These are phyloP conservation scores for Lagenaria siceraria DNA, from an alignment of 306 rosid genomes.

Conservation along the genomic window DNA sequence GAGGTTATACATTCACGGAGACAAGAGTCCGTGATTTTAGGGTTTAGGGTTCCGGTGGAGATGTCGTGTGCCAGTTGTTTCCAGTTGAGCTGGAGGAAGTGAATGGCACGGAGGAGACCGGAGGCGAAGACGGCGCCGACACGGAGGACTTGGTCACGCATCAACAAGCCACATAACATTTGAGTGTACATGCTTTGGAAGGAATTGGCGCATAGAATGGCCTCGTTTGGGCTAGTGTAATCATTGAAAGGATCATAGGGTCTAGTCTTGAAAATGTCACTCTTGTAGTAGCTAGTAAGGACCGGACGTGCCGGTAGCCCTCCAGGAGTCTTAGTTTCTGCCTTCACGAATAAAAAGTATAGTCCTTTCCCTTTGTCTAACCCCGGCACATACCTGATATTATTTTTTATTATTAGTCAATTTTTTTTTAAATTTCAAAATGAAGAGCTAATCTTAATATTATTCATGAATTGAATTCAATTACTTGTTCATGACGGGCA, in stretches of 20 bases:
- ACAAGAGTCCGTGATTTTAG: conserved; percentile 41
- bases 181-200: conserved; percentile 88
- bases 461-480: background rate
- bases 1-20: conserved; percentile 29
- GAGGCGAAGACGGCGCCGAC: conserved; percentile 89
- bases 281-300: conserved; percentile 76
- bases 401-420: background rate
- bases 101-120: conserved; percentile 78
- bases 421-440: background rate
- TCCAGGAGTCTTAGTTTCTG: conserved; percentile 61
- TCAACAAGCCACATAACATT: conserved; percentile 78
- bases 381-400: conserved; percentile 46
- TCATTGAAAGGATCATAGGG: conserved; percentile 73
- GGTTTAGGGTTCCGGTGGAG: conserved; percentile 44
- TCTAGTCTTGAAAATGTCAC: conserved; percentile 69
- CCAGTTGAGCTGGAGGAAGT: conserved; percentile 76
- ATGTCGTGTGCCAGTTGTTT: conserved; percentile 37
- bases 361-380: conserved; percentile 85
- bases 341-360: conserved; percentile 63
- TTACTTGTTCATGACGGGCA: conserved; percentile 81
- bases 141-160: conserved; percentile 63
- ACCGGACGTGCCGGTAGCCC: conserved; percentile 83
- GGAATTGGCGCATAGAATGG: conserved; percentile 61
- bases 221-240: conserved; percentile 69
- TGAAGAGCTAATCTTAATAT: too few relatives aligned